Evolutionary conservation across 2,329 filamentous ascomycete genomes (phyloP), one percentile per base, ranked within the genome.

Genomic region (Dactylellina drechsleri): DNA sequence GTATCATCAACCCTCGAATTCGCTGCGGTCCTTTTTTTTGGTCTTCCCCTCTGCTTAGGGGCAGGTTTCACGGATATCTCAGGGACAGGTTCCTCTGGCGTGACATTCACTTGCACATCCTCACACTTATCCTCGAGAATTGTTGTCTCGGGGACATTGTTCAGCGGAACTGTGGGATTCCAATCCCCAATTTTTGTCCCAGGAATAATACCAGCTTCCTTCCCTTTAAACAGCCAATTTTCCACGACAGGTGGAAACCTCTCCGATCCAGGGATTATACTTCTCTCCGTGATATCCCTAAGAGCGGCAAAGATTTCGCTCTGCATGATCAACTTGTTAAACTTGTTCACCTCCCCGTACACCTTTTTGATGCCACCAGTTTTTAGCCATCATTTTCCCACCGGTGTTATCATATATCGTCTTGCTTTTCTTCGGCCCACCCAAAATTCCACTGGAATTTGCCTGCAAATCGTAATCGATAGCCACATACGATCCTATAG

Each of bases 221-320:
- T 12, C 15, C 36, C 26, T 20, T 41, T 7, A 45, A 43, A 16
- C 43, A 7, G 18, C 26, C 26, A 18, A 41, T 8, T 31, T 16
- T 41, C 3, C 4, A 71, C 45, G 5, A 31, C 20, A 16, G 54
- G 54, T n/a, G 47, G 47, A 10, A 52, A 50, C 10, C 52, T 58
- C 52, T 52, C 52, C 2, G 58, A 50, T 5, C 41, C 52, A 4
- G 50, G 58, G 5, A 13, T 50, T 1, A 71, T 10, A 13, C 26
- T 50, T 53, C 58, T 28, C 15, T 72, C 67, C 4, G 52, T 50
- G 1, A 58, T 4, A 28, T 72, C 59, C 13, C 60, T 57, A 41
- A 72, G 28, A n/a, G 20, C 60, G 18, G 58, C 53, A 16, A 52
- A 65, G 18, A 72, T 28, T 4, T 59, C 43, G 1, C 43, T 18